phyloP scores from a whole-genome alignment of 805 yeast genomes.

The Pichia nakasei region DNA sequence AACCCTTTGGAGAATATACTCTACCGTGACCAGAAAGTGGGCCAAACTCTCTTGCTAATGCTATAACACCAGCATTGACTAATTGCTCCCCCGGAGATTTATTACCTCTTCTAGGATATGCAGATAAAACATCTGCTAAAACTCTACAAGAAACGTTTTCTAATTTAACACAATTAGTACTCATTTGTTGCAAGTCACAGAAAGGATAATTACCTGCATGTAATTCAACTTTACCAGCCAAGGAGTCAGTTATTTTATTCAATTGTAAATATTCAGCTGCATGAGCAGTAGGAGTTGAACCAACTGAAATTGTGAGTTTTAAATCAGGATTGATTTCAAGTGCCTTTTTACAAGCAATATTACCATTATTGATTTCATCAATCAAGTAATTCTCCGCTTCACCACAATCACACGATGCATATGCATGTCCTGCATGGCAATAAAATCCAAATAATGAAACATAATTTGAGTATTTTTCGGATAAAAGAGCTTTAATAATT shows the following conservation, averaged over 20 bases:
- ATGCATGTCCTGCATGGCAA: slow-evolving; percentile 75
- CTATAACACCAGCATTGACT: slow-evolving; percentile 64
- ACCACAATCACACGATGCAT: slow-evolving; percentile 35
- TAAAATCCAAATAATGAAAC: slow-evolving; percentile 59
- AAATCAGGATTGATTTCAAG: slow-evolving; percentile 27
- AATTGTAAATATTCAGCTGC: slow-evolving; percentile 28
- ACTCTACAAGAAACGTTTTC: slow-evolving; percentile 43
- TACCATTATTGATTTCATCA: slow-evolving; percentile 49
- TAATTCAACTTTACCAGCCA: slow-evolving; percentile 43
- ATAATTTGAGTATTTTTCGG: slow-evolving; percentile 12
- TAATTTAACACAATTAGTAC: slow-evolving; percentile 48
- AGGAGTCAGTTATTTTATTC: slow-evolving; percentile 11
- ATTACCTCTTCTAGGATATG: slow-evolving; percentile 47
- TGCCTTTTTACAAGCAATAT: slow-evolving; percentile 41
- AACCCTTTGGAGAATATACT: slow-evolving; percentile 26
- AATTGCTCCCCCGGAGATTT: slow-evolving; percentile 49
- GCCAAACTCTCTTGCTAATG: slow-evolving; percentile 56
- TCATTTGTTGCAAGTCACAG: slow-evolving; percentile 66
- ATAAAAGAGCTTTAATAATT: slow-evolving; percentile 6
- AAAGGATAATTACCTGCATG: slow-evolving; percentile 75
- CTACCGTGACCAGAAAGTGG: slow-evolving; percentile 53
- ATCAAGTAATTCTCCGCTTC: slow-evolving; percentile 40
- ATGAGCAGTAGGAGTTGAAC: slow-evolving; percentile 77
- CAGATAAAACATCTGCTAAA: slow-evolving; percentile 48
- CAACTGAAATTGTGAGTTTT: slow-evolving; percentile 50